These are phyloP conservation scores for Citrullus mucosospermus DNA, from an alignment of 306 rosid species.

Conservation along the genomic window DNA sequence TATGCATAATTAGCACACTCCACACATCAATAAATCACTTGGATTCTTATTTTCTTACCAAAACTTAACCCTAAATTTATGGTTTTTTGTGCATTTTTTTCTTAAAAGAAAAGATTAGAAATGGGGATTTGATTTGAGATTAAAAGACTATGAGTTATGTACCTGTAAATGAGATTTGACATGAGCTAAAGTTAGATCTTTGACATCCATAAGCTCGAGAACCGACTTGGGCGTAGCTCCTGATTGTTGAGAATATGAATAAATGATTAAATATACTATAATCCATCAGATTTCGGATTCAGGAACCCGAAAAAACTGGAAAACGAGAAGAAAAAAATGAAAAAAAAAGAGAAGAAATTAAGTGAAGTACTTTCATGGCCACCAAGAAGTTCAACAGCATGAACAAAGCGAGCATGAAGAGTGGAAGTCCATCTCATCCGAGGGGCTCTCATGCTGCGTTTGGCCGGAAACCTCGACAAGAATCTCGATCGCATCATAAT, in stretches of 20 bases:
- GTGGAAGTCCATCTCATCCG: constrained; percentile 98
- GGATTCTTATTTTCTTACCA: background rate
- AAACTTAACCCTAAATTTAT: background rate
- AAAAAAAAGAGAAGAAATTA: background rate
- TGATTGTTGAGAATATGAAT: background rate
- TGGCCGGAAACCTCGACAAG: constrained; percentile 72
- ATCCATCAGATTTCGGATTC: background rate
- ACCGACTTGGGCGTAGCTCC: constrained; percentile 99
- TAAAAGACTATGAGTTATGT: background rate
- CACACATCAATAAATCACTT: background rate
- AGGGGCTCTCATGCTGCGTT: constrained; percentile 96
- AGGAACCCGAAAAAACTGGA: background rate
- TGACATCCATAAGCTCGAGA: constrained; percentile 99
- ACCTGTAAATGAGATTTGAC: constrained; percentile 99
- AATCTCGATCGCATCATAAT: constrained; percentile 60
- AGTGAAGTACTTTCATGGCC: constrained; percentile 77
- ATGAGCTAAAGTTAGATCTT: constrained; percentile 98
- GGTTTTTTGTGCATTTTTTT: background rate
- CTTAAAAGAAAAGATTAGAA: background rate
- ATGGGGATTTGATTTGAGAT: background rate
- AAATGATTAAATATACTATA: background rate
- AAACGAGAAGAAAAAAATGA: background rate
- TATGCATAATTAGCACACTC: background rate
- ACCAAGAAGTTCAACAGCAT: constrained; percentile 92
- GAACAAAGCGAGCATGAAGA: constrained; percentile 94